These are phyloP conservation scores for Fimicolochytrium jonesii DNA, from an alignment of 192 early-diverging fungal genomes.

Conservation along the genomic window DNA sequence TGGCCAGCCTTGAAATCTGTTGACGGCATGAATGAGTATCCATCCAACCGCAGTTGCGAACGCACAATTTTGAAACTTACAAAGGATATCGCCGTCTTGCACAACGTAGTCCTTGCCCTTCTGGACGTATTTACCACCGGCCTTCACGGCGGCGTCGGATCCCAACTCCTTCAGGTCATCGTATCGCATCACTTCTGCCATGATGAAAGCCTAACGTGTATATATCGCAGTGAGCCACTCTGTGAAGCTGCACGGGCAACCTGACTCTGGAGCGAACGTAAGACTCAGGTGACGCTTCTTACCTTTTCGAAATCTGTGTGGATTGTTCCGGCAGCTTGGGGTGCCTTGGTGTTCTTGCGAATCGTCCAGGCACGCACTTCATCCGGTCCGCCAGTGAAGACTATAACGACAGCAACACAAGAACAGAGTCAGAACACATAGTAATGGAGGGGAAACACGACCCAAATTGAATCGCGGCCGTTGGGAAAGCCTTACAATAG, in stretches of 20 bases:
- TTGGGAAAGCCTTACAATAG: conserved; percentile 60
- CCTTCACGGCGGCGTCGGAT: conserved; percentile 66
- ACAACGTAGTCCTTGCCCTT: conserved; percentile 84
- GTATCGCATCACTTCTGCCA: conserved; percentile 66
- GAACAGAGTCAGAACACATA: background rate
- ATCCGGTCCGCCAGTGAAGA: conserved; percentile 81
- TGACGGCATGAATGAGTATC: no score
- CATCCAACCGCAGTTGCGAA: no score
- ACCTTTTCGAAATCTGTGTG: conserved; percentile 79
- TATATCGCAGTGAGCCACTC: background rate
- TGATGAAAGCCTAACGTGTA: conserved; percentile 58
- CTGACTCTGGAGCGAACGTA: background rate
- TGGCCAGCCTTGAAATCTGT: no score
- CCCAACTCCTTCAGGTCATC: conserved; percentile 80
- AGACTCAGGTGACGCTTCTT: background rate
- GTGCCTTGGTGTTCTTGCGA: conserved; percentile 70
- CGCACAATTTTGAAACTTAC: no score
- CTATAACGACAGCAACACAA: background rate
- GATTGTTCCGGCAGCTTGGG: conserved; percentile 87
- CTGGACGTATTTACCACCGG: conserved; percentile 76
- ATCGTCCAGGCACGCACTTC: conserved; percentile 93
- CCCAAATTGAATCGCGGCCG: background rate
- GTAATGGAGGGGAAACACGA: background rate
- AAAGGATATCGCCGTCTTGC: conserved; percentile 82
- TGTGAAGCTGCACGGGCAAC: no score